Conservation (phyloP, 1,284 basidiomycete genomes). For the Rhizoctonia solani region DNA sequence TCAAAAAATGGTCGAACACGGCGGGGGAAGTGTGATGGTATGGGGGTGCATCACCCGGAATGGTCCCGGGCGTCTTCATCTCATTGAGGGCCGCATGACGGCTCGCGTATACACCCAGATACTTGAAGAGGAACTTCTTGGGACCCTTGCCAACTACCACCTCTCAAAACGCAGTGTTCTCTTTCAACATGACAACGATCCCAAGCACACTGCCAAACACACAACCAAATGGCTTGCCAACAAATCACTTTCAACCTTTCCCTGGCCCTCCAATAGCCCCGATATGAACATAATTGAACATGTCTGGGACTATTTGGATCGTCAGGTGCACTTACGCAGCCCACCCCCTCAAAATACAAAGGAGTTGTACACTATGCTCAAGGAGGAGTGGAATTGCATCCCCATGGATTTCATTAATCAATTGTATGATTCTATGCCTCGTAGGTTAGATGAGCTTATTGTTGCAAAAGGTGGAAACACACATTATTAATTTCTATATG, state of each 20-base stretch:
- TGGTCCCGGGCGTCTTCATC: conserved; percentile 41
- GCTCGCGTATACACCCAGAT: conserved; percentile 42
- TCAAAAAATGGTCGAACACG: conserved; percentile 41
- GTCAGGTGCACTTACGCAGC: no score
- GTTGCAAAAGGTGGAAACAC: no score
- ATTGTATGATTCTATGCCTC: no score
- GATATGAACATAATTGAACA: conserved; percentile 14
- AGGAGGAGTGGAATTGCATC: no score
- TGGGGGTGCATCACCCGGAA: conserved; percentile 39
- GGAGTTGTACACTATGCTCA: no score
- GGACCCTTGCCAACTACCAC: conserved; percentile 41
- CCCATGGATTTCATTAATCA: no score
- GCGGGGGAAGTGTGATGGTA: conserved; percentile 43
- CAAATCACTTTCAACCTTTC: conserved; percentile 3
- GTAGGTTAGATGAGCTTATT: no score
- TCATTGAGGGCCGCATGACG: conserved; percentile 44
- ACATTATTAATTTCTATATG: no score
- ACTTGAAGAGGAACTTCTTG: conserved; percentile 43
- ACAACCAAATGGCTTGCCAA: neutral
- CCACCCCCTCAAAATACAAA: no score
- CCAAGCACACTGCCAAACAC: conserved; percentile 7
- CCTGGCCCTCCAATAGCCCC: conserved; percentile 2
- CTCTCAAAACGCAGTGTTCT: conserved; percentile 5
- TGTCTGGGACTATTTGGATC: conserved; percentile 3
- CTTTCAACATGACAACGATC: conserved; percentile 28